Base-by-base conservation (phyloP, 169 alveolate genomes). In the Cyclospora cayetanensis region DNA sequence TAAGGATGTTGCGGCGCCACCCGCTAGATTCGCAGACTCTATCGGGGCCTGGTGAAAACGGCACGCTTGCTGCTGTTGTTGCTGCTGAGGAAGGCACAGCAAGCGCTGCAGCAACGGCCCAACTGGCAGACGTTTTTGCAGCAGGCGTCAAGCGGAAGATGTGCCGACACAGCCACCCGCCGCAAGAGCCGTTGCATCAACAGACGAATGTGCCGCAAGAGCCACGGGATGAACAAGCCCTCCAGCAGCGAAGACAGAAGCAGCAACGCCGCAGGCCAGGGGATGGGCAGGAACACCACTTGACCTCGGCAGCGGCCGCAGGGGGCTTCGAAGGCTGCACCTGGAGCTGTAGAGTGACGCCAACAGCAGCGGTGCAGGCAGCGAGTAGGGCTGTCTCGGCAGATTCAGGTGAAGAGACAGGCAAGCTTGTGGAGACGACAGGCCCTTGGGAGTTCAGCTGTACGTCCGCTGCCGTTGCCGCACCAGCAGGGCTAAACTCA, bases 1-100 rank as follows among this genome's bases (percentile, higher is more conserved):
- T 41, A 43, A 39, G 15, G 66, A n/a, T 76, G 68, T 66, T 42
- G 55, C 87, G 43, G 66, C 80, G 43, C 12, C 80, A 39, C 50
- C 9, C 1, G 46, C 34, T 12, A 31, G 2, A 72, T 29, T 11
- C 60, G 60, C 9, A 50, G 60, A 9, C 60, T 11, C 25, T 18
- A 50, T 9, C 60, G 18, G 18, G 25, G 18, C 25, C 25, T 9
- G 18, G 60, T 5, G 27, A 22, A 60, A 25, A 11, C 11, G 31
- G 11, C 7, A 27, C 72, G 27, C 34, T 22, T 4, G n/a, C 72
- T 12, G 31, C 72, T 20, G 72, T 43, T 25, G 43, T 43, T 25
- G 80, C 43, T 29, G 50, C 80, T 9, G n/a, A 34, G 31, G 43
- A 27, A 68, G 43, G 9, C 20, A 7, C 80, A 68, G 43, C 80